A percentile compares a stretch with the other conserved stretches of the same genome.
Conservation (phyloP, 2,329 filamentous ascomycete genomes). For the Aaosphaeria pasadenensis region DNA sequence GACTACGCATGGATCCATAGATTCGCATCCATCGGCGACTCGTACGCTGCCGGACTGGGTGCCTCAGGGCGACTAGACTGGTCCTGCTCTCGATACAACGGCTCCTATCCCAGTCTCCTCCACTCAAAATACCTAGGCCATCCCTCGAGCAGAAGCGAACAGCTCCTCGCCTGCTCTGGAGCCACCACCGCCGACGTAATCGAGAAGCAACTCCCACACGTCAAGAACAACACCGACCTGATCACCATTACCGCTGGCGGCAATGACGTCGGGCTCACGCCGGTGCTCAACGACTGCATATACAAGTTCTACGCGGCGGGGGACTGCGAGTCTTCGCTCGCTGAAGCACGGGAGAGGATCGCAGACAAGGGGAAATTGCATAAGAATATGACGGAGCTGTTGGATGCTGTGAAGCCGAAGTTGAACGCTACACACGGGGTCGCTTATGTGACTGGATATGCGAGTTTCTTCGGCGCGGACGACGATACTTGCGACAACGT, state of each 20-base stretch:
- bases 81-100: conserved; percentile 24
- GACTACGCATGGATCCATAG: conserved; percentile 17
- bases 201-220: conserved; percentile 17
- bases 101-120: conserved; percentile 25
- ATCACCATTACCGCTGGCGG: conserved; percentile 31
- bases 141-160: conserved; percentile 13
- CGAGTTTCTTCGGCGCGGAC: conserved; percentile 26
- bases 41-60: conserved; percentile 28
- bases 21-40: conserved; percentile 30
- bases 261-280: conserved; percentile 27
- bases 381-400: conserved; percentile 15
- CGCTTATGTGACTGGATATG: conserved; percentile 29
- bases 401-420: conserved; percentile 18
- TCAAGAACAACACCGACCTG: conserved; percentile 18
- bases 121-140: conserved; percentile 12
- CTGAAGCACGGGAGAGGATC: conserved; percentile 15
- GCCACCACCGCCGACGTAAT: conserved; percentile 21
- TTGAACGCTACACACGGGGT: conserved; percentile 19
- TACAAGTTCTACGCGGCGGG: conserved; percentile 29
- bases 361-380: conserved; percentile 13
- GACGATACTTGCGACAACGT: conserved; percentile 24
- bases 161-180: conserved; percentile 30
- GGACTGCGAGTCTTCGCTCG: conserved; percentile 20
- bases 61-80: conserved; percentile 23
- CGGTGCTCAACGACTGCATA: conserved; percentile 26